These are phyloP conservation scores for Carex sylvatica DNA, from an alignment of 202 grass and related monocot species.

Conservation along the genomic window DNA sequence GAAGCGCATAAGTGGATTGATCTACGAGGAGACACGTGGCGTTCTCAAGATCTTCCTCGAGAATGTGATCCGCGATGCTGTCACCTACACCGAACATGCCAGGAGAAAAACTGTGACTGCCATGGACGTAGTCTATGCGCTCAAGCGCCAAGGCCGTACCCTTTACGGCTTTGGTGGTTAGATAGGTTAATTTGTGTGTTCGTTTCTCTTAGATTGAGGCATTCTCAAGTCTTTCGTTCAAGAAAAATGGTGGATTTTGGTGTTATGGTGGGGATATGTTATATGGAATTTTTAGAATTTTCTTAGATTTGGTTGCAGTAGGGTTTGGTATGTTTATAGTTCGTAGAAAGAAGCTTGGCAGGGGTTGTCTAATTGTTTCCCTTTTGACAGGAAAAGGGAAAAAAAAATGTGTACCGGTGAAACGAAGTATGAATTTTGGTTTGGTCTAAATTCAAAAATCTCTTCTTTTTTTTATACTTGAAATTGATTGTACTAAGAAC, in stretches of 20 bases:
- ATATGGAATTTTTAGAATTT: not conserved
- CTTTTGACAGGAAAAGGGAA: not conserved
- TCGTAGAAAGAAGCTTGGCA: not conserved
- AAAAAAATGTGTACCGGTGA: not conserved
- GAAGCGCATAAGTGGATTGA: slow-evolving; percentile 84
- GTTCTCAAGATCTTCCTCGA: slow-evolving; percentile 42
- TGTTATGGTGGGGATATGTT: not conserved
- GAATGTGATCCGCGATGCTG: slow-evolving; percentile 43
- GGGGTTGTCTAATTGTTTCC: not conserved
- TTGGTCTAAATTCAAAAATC: not conserved
- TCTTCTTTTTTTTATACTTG: not conserved
- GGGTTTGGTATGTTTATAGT: not conserved
- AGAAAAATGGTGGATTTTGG: not conserved
- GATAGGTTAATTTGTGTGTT: too few species aligned
- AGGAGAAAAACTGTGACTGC: slow-evolving; percentile 42
- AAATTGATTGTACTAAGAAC: too few species aligned
- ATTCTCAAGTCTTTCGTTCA: not conserved
- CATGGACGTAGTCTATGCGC: slow-evolving; percentile 45
- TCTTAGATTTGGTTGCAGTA: not conserved
- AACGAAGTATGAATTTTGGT: not conserved
- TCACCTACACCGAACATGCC: slow-evolving; percentile 43
- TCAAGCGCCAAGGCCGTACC: slow-evolving; percentile 43
- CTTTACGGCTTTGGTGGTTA: slow-evolving; percentile 25
- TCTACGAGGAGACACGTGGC: slow-evolving; percentile 49
- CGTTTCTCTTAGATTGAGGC: not conserved